Evolutionary conservation across 768 basidiomycete genomes (phyloP), one percentile per base, ranked within the genome.

Genomic region (Daedalea quercina): DNA sequence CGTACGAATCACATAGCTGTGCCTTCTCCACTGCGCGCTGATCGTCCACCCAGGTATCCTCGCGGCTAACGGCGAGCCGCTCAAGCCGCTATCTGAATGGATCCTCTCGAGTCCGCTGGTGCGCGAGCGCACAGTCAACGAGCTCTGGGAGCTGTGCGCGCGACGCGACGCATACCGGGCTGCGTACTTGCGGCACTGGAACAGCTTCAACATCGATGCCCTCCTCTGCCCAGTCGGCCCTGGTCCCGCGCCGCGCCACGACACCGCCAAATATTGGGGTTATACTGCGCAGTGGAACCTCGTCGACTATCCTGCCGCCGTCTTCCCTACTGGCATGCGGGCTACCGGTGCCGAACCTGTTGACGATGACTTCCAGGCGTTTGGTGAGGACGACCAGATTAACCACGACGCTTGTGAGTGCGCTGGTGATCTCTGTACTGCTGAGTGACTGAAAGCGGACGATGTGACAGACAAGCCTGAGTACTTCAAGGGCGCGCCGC

Each of bases 251-350:
- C 59, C 65, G 9, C 69, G 63, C 4, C 72, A 73, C 33, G 72
- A 68, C 37, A 71, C 69, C 0, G 61, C 66, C 3, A 63, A 61
- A 24, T 75, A 72, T 51, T 70, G 73, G 70, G 67, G 65, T 52
- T 73, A 75, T 51, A 73, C 75, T 0, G 68, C 64, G 13, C 57
- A 72, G 22, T 74, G 70, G 66, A 78, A 78, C 53, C 57, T 77
- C 15, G 59, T 70, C 15, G 77, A 78, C 59, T 76, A 71, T 48
- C 70, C 76, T 0, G 68, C 69, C 1, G 70, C 67, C 2, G 70
- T 75, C 3, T 73, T 78, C 63, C 77, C 75, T 8, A 73, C 70
- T 19, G 73, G 74, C n/a, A 64, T 69, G 22, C 35, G 54, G 17
- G 56, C 52, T 43, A 63, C 69, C 50, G 47, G 45, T 45, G 47